phyloP scores from a whole-genome alignment of 2,329 filamentous ascomycete species.

The Penicillium sp. region DNA sequence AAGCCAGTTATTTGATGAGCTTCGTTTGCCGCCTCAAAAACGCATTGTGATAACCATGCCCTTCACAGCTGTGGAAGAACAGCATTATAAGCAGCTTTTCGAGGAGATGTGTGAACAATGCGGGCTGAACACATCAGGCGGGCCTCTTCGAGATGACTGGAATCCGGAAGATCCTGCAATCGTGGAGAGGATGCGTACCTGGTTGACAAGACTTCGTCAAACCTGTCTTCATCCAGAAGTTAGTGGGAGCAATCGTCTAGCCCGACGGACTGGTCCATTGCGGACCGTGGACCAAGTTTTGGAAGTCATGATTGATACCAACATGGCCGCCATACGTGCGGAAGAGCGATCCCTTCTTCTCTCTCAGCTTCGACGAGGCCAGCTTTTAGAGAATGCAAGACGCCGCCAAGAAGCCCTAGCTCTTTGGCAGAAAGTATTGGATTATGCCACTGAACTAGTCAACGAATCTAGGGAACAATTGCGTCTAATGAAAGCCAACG shows the following conservation, averaged over 20 bases:
- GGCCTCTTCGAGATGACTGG: constrained; percentile 61
- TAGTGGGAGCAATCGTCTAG: constrained; percentile 61
- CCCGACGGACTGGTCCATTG: constrained; percentile 64
- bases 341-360: constrained; percentile 67
- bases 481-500: constrained; percentile 29
- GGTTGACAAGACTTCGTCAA: constrained; percentile 73
- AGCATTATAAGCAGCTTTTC: constrained; percentile 76
- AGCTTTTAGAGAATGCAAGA: constrained; percentile 72
- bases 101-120: constrained; percentile 69
- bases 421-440: constrained; percentile 62
- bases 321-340: constrained; percentile 61
- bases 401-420: constrained; percentile 63
- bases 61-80: constrained; percentile 85
- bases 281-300: constrained; percentile 83
- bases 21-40: constrained; percentile 75
- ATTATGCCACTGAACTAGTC: constrained; percentile 50
- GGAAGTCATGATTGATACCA: constrained; percentile 86
- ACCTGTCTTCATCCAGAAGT: constrained; percentile 84
- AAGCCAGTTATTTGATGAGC: constrained; percentile 70
- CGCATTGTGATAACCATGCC: constrained; percentile 84
- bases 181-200: constrained; percentile 71
- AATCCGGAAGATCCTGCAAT: constrained; percentile 55
- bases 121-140: constrained; percentile 61
- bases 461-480: constrained; percentile 63
- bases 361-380: constrained; percentile 64